phyloP scores from a whole-genome alignment of 2,329 filamentous ascomycete genomes.

The Aspergillus jensenii region DNA sequence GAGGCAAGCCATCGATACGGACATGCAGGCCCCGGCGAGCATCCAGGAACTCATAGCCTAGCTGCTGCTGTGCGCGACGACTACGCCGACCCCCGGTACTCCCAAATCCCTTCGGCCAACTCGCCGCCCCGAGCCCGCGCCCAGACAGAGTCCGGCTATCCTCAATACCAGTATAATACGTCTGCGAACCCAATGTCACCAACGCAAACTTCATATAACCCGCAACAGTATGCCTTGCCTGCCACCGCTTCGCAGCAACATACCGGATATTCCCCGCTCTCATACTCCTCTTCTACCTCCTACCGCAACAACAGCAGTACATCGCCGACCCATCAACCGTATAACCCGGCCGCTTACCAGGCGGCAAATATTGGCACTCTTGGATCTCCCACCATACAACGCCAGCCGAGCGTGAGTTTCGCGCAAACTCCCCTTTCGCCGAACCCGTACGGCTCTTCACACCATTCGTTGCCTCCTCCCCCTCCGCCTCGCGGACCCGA shows the following conservation, averaged over 20 bases:
- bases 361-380: constrained; percentile 31
- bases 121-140: constrained; percentile 39
- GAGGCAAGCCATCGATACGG: constrained; percentile 38
- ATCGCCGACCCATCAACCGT: constrained; percentile 42
- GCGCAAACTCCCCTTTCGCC: constrained; percentile 31
- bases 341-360: constrained; percentile 53
- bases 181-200: constrained; percentile 44
- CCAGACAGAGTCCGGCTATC: constrained; percentile 49
- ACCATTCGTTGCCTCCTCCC: constrained; percentile 29
- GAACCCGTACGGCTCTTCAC: constrained; percentile 32
- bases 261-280: constrained; percentile 70
- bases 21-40: constrained; percentile 41
- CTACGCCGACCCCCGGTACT: constrained; percentile 35
- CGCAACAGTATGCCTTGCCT: constrained; percentile 58
- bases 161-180: constrained; percentile 43
- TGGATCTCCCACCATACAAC: constrained; percentile 33
- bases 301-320: constrained; percentile 18
- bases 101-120: constrained; percentile 33
- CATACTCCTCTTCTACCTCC: constrained; percentile 45
- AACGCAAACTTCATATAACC: constrained; percentile 59
- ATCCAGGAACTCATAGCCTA: constrained; percentile 26
- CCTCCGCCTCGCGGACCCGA: constrained; percentile 41
- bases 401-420: constrained; percentile 31
- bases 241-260: constrained; percentile 46
- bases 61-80: constrained; percentile 27